These are phyloP conservation scores for Metschnikowia amazonensis DNA, from an alignment of 805 yeast genomes.

Conservation along the genomic window DNA sequence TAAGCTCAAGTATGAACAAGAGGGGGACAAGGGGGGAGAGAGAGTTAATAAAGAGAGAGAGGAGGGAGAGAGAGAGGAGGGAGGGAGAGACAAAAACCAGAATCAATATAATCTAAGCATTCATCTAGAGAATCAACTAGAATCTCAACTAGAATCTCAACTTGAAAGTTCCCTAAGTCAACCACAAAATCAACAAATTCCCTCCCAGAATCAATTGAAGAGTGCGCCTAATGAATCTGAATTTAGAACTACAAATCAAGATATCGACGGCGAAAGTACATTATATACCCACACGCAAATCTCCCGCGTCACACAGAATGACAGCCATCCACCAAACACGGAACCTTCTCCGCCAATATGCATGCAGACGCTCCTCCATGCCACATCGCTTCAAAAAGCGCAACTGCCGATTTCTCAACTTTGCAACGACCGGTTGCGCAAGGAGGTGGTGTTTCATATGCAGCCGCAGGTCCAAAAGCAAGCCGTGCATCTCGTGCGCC, in stretches of 20 bases:
- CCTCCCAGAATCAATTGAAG: too few relatives aligned
- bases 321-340: background rate
- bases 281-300: too few relatives aligned
- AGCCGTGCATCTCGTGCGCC: conserved; percentile 27
- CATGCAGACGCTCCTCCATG: conserved; percentile 21
- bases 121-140: too few relatives aligned
- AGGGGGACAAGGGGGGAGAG: too few relatives aligned
- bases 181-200: too few relatives aligned
- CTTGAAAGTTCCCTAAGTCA: too few relatives aligned
- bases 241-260: too few relatives aligned
- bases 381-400: conserved; percentile 15
- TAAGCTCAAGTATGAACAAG: background rate
- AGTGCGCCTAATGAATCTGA: too few relatives aligned
- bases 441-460: conserved; percentile 22
- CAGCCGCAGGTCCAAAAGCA: conserved; percentile 20
- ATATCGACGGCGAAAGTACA: background rate
- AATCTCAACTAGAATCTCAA: too few relatives aligned
- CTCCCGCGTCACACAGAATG: background rate
- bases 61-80: background rate
- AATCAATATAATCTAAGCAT: too few relatives aligned
- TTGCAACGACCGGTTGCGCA: conserved; percentile 19
- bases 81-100: background rate
- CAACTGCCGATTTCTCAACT: conserved; percentile 4
- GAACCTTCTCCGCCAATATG: conserved; percentile 14
- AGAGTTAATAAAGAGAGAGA: background rate